phyloP scores from a whole-genome alignment of 345 rosid species.

The Hypericum perforatum region DNA sequence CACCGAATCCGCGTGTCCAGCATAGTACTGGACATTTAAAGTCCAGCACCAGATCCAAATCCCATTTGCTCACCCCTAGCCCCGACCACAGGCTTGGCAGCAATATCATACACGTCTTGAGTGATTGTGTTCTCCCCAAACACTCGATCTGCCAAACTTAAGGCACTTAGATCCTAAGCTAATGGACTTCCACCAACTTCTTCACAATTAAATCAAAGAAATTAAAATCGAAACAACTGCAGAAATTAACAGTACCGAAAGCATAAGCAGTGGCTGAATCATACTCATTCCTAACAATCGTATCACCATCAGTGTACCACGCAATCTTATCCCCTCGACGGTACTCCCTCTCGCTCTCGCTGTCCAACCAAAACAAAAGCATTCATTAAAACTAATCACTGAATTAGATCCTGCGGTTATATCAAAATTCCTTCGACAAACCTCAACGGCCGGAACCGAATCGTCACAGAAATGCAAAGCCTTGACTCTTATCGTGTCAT shows the following conservation, averaged over 20 bases:
- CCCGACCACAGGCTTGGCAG: slow-evolving; percentile 91
- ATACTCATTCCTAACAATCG: slow-evolving; percentile 75
- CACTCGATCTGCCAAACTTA: slow-evolving; percentile 49
- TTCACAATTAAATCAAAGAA: neutral
- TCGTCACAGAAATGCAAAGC: slow-evolving; percentile 91
- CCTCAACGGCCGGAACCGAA: slow-evolving; percentile 96
- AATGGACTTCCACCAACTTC: slow-evolving; percentile 3
- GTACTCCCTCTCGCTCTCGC: slow-evolving; percentile 93
- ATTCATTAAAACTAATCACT: slow-evolving; percentile 33
- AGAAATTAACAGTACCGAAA: slow-evolving; percentile 30
- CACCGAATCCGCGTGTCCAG: too few relatives aligned
- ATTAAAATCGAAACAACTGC: neutral
- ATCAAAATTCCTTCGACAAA: slow-evolving; percentile 59
- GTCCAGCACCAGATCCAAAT: too few relatives aligned
- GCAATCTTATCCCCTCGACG: slow-evolving; percentile 92
- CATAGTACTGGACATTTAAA: too few relatives aligned
- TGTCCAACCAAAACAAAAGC: slow-evolving; percentile 15
- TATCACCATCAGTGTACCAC: slow-evolving; percentile 95
- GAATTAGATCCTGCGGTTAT: slow-evolving; percentile 25
- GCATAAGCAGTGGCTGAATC: too few relatives aligned
- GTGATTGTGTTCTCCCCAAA: slow-evolving; percentile 77
- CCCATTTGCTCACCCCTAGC: too few relatives aligned
- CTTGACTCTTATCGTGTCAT: too few relatives aligned
- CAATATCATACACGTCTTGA: slow-evolving; percentile 81
- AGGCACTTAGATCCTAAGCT: neutral